Evolutionary conservation across 192 early-diverging fungal genomes (phyloP).

Genomic region (Linderina pennispora): DNA sequence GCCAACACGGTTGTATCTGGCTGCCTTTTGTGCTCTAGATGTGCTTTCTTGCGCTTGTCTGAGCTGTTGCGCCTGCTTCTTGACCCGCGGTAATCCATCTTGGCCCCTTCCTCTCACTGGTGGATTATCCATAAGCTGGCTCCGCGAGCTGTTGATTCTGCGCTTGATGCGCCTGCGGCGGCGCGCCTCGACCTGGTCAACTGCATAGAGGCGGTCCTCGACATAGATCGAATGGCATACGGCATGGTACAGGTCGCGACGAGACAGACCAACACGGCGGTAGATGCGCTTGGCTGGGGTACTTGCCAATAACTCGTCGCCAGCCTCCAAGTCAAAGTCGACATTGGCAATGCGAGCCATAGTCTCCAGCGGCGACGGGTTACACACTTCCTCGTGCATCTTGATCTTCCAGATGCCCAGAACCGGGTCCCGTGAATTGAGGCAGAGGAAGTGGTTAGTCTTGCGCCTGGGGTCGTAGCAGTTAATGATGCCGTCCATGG

Average conservation of each 20-base stretch:
- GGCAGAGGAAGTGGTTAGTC: slow-evolving; percentile 30
- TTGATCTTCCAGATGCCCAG: slow-evolving; percentile 47
- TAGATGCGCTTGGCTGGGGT: slow-evolving; percentile 29
- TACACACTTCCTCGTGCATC: slow-evolving; percentile 42
- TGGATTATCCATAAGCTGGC: too few relatives aligned
- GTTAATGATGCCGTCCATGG: slow-evolving; percentile 41
- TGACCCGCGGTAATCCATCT: too few relatives aligned
- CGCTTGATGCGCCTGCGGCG: slow-evolving; percentile 11
- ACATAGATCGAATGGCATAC: slow-evolving; percentile 28
- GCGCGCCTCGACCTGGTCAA: slow-evolving; percentile 23
- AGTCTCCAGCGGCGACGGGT: slow-evolving; percentile 21
- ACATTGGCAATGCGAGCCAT: slow-evolving; percentile 10
- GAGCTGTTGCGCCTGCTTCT: too few relatives aligned
- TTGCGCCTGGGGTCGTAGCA: slow-evolving; percentile 41
- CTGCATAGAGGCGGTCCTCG: slow-evolving; percentile 26
- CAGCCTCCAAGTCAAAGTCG: slow-evolving; percentile 1
- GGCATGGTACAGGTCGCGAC: slow-evolving; percentile 28
- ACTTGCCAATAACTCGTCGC: slow-evolving; percentile 10
- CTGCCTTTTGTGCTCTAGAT: too few relatives aligned
- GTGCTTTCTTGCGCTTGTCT: too few relatives aligned
- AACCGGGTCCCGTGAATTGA: slow-evolving; percentile 32
- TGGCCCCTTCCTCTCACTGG: too few relatives aligned
- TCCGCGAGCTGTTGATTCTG: slow-evolving; percentile 1
- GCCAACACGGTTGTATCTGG: slow-evolving; percentile 22
- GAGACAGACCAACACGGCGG: slow-evolving; percentile 37